Percentiles rank a stretch among this genome's conserved stretches.
phyloP scores from a whole-genome alignment of 1,284 basidiomycete species.

The Ceratobasidium theobromae region DNA sequence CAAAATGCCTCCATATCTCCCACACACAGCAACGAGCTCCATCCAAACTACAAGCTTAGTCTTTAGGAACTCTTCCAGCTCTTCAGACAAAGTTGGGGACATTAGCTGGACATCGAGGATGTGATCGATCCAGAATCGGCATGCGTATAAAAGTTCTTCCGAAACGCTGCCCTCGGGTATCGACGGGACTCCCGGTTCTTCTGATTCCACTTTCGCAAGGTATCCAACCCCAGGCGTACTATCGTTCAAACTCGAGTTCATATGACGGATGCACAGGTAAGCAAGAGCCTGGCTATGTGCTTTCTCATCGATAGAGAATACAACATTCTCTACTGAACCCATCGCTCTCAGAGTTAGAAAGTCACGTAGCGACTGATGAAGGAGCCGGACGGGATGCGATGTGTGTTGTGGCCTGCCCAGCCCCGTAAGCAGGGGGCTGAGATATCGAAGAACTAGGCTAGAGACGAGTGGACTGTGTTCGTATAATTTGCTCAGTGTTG shows the following conservation, averaged over 20 bases:
- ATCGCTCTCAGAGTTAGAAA: background rate
- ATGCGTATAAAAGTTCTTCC: slow-evolving; percentile 3
- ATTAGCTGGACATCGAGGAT: background rate
- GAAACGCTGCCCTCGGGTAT: background rate
- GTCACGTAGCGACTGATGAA: slow-evolving; percentile 16
- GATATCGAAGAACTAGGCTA: background rate
- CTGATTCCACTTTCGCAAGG: background rate
- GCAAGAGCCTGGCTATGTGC: background rate
- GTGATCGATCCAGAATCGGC: slow-evolving; percentile 11
- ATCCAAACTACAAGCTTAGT: background rate
- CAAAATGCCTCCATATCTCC: background rate
- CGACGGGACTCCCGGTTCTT: background rate
- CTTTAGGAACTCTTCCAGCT: background rate
- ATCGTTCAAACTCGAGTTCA: background rate
- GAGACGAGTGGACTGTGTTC: background rate
- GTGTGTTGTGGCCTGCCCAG: background rate
- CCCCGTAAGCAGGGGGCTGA: background rate
- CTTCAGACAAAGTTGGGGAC: background rate
- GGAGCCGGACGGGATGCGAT: background rate
- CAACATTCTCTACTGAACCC: background rate
- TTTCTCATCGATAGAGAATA: background rate
- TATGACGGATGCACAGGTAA: background rate
- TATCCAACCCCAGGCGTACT: background rate
- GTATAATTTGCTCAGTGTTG: background rate
- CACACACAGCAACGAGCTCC: background rate